Evolutionary conservation across 2,329 filamentous ascomycete genomes (phyloP).

Genomic region (Trichophyton verrucosum): DNA sequence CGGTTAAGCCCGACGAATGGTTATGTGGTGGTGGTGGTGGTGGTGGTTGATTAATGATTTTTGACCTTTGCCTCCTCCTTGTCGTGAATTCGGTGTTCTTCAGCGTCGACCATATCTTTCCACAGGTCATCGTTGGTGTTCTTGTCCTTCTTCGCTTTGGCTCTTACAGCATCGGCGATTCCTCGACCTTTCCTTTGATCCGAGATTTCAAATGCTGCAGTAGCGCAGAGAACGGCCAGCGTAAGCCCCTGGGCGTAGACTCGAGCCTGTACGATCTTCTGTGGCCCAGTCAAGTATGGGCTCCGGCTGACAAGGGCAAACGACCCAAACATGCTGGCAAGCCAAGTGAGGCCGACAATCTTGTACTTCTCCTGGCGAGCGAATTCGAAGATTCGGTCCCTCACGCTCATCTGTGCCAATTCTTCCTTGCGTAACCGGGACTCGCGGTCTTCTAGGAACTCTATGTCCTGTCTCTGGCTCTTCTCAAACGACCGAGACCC

Average conservation of each 20-base stretch:
- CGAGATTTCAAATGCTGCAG: conserved; percentile 66
- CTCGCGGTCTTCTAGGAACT: conserved; percentile 53
- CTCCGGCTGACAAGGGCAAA: conserved; percentile 66
- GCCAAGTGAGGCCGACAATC: conserved; percentile 72
- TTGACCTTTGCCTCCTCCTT: conserved; percentile 12
- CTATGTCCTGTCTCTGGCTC: conserved; percentile 52
- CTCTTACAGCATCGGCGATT: conserved; percentile 23
- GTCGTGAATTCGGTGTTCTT: conserved; percentile 34
- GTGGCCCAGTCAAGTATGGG: conserved; percentile 57
- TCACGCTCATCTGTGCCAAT: conserved; percentile 43
- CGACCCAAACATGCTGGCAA: conserved; percentile 64
- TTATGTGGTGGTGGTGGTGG: not conserved
- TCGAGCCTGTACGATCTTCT: conserved; percentile 90
- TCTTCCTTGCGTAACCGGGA: conserved; percentile 45
- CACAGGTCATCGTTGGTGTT: conserved; percentile 86
- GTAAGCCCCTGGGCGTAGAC: conserved; percentile 88
- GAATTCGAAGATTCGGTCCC: conserved; percentile 57
- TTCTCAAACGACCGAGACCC: conserved; percentile 60
- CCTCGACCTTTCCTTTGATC: conserved; percentile 62
- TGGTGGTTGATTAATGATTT: not conserved
- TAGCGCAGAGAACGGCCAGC: conserved; percentile 68
- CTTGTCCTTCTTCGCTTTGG: conserved; percentile 66
- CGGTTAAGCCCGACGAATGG: not conserved
- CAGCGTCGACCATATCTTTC: conserved; percentile 47
- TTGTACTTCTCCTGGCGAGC: conserved; percentile 71